phyloP scores from a whole-genome alignment of 257 asterid species.

The Nicotiana tomentosiformis region DNA sequence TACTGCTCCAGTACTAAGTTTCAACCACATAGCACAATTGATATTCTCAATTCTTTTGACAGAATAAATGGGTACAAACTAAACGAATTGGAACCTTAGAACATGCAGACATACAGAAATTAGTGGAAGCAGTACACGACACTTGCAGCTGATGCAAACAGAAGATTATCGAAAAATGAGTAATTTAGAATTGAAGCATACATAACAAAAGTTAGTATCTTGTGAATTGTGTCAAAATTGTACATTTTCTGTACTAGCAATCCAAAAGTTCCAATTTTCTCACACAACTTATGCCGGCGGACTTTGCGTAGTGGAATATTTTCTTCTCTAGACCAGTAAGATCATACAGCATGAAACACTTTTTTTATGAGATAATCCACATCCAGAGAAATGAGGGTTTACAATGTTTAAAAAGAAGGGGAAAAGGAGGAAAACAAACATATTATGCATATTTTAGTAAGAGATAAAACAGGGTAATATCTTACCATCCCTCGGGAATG shows the following conservation, averaged over 20 bases:
- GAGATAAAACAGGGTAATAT: slow-evolving; percentile 2
- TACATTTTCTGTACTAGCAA: background rate
- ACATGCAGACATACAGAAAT: background rate
- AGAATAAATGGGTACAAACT: background rate
- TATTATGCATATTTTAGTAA: slow-evolving; percentile 2
- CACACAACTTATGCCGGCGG: background rate
- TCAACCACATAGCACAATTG: background rate
- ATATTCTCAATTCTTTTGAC: background rate
- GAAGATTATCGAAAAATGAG: background rate
- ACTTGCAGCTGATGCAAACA: background rate
- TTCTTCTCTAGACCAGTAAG: background rate
- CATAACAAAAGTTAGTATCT: background rate
- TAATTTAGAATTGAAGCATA: background rate
- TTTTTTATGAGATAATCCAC: background rate
- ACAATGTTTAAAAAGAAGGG: background rate
- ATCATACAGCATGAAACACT: background rate
- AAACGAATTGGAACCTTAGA: background rate
- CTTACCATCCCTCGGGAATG: slow-evolving; percentile 98
- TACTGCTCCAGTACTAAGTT: background rate
- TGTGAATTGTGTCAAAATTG: background rate
- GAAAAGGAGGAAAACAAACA: background rate
- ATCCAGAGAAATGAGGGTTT: background rate
- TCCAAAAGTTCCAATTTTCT: background rate
- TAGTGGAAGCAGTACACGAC: background rate
- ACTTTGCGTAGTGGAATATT: background rate